Evolutionary conservation across 495 filamentous ascomycete genomes (phyloP).

Genomic region (Lentithecium fluviatile): DNA sequence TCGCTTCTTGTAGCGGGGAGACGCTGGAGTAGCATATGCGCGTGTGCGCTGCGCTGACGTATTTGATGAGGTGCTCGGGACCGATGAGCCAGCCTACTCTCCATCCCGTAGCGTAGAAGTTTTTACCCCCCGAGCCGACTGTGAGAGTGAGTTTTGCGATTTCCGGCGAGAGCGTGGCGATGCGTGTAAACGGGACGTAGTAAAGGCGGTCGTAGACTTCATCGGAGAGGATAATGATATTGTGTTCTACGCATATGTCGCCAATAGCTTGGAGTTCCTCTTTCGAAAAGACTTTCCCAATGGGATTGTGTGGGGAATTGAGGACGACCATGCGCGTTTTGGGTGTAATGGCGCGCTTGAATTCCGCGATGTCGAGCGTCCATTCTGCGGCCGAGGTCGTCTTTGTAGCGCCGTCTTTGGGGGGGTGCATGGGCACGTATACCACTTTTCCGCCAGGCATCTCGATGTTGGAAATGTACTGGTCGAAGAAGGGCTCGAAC

Average conservation of each 20-base stretch:
- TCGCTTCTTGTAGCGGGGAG: slow-evolving; percentile 90
- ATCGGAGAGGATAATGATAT: slow-evolving; percentile 93
- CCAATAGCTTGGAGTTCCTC: slow-evolving; percentile 83
- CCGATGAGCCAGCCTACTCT: slow-evolving; percentile 94
- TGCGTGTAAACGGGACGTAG: slow-evolving; percentile 90
- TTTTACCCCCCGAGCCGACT: slow-evolving; percentile 93
- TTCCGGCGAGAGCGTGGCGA: slow-evolving; percentile 84
- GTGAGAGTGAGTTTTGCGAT: slow-evolving; percentile 84
- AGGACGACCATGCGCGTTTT: slow-evolving; percentile 94
- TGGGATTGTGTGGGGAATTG: slow-evolving; percentile 85
- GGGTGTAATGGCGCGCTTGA: slow-evolving; percentile 80
- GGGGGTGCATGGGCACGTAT: slow-evolving; percentile 90
- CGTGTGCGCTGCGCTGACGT: slow-evolving; percentile 89
- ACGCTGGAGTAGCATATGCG: slow-evolving; percentile 95
- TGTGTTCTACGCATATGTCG: slow-evolving; percentile 85
- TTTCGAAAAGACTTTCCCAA: slow-evolving; percentile 89
- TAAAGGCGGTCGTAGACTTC: slow-evolving; percentile 95
- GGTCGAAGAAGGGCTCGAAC: slow-evolving; percentile 98
- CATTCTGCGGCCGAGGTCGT: slow-evolving; percentile 85
- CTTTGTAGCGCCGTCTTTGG: slow-evolving; percentile 73
- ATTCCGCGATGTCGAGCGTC: slow-evolving; percentile 76
- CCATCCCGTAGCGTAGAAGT: slow-evolving; percentile 98
- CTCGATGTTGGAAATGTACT: slow-evolving; percentile 94
- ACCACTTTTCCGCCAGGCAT: slow-evolving; percentile 94
- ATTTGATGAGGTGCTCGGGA: slow-evolving; percentile 82